Conservation (phyloP, 2,329 filamentous ascomycete species). For the Verticillium isaacii region DNA sequence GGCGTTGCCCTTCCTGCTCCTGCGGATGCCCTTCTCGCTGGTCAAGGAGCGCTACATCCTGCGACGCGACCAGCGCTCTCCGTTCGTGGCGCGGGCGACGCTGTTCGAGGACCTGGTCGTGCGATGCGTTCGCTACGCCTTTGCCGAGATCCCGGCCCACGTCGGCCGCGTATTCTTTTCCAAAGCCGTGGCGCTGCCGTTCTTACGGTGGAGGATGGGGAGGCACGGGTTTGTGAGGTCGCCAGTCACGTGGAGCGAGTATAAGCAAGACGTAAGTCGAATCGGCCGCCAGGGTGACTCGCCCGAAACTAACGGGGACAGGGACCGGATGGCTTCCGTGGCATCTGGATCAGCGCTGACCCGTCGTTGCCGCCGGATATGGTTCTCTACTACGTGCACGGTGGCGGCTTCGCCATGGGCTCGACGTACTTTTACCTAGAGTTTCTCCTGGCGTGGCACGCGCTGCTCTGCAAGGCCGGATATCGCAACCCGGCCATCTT, state of each 20-base stretch:
- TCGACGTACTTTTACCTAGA: constrained; percentile 81
- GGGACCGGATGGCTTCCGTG: constrained; percentile 35
- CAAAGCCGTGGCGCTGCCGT: constrained; percentile 67
- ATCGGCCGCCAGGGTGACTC: background rate
- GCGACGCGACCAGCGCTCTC: constrained; percentile 27
- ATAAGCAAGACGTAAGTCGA: constrained; percentile 35
- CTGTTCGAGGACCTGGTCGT: constrained; percentile 74
- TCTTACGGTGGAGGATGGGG: constrained; percentile 70
- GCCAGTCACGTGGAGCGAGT: constrained; percentile 60
- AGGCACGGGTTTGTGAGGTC: constrained; percentile 62
- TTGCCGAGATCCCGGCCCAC: constrained; percentile 62
- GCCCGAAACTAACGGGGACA: background rate
- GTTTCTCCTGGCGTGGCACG: constrained; percentile 70
- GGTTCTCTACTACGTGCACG: constrained; percentile 79
- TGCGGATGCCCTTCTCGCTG: constrained; percentile 55
- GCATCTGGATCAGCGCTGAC: constrained; percentile 66
- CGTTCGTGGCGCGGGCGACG: constrained; percentile 64
- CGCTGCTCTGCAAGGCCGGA: constrained; percentile 57
- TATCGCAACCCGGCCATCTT: constrained; percentile 76
- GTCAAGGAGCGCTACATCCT: constrained; percentile 52
- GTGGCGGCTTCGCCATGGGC: constrained; percentile 80
- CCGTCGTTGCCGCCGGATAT: constrained; percentile 61
- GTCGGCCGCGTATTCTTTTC: constrained; percentile 75
- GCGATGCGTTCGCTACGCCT: constrained; percentile 73
- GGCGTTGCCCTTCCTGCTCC: constrained; percentile 64